Conservation (phyloP, 192 early-diverging fungal genomes). For the Podila minutissima region DNA sequence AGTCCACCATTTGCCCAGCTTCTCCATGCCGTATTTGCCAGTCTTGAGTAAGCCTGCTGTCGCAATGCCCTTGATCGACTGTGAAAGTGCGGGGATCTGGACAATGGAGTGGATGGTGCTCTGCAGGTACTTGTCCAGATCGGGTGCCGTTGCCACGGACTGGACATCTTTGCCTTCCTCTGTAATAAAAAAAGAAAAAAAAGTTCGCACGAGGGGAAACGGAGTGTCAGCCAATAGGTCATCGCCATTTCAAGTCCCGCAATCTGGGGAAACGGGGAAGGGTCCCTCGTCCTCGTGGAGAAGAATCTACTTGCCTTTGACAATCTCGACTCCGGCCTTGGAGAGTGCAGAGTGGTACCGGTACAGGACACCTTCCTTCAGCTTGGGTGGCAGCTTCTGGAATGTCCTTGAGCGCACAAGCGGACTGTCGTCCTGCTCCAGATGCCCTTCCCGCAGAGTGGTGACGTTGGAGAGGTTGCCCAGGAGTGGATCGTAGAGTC, state of each 20-base stretch:
- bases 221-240: too few relatives aligned
- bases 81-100: conserved; percentile 83
- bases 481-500: conserved; percentile 63
- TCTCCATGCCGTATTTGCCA: conserved; percentile 67
- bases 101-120: conserved; percentile 73
- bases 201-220: too few relatives aligned
- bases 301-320: conserved; percentile 9
- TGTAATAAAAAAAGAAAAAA: neutral
- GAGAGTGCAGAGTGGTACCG: conserved; percentile 43
- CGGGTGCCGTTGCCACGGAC: conserved; percentile 45
- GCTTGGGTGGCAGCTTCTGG: conserved; percentile 81
- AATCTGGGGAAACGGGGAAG: too few relatives aligned
- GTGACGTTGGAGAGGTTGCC: conserved; percentile 62
- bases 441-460: conserved; percentile 36
- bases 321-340: conserved; percentile 41
- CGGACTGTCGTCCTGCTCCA: conserved; percentile 73
- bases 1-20: conserved; percentile 64
- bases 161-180: conserved; percentile 42
- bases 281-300: neutral
- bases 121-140: conserved; percentile 39
- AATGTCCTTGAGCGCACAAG: conserved; percentile 73
- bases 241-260: too few relatives aligned
- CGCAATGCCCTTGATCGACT: conserved; percentile 91
- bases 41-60: conserved; percentile 84
- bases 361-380: conserved; percentile 59